phyloP scores from a whole-genome alignment of 2,329 filamentous ascomycete genomes.

The Drechslerella stenobrocha region DNA sequence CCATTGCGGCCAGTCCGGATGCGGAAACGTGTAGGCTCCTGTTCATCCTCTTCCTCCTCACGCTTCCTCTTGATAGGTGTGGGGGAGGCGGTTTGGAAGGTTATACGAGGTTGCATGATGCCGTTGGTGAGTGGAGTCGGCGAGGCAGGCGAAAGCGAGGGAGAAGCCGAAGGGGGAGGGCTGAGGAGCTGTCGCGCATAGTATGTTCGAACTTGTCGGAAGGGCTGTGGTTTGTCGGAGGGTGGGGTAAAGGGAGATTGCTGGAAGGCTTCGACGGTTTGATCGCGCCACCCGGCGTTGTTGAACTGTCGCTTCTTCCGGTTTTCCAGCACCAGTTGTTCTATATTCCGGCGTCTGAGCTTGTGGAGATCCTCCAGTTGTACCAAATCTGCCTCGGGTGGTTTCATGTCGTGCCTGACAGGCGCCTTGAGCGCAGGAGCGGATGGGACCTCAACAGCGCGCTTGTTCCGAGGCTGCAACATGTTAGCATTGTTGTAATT shows the following conservation, averaged over 20 bases:
- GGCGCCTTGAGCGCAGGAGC: constrained; percentile 66
- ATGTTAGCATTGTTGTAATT: constrained; percentile 49
- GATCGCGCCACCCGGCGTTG: constrained; percentile 39
- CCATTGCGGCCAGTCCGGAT: constrained; percentile 23
- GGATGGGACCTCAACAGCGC: constrained; percentile 65
- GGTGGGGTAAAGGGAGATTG: constrained; percentile 24
- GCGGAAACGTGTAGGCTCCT: constrained; percentile 30
- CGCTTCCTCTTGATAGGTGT: constrained; percentile 38
- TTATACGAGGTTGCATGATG: constrained; percentile 32
- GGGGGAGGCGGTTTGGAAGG: constrained; percentile 41
- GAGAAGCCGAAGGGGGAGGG: constrained; percentile 35
- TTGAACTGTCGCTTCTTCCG: constrained; percentile 36
- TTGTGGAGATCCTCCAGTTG: constrained; percentile 40
- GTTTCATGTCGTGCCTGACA: constrained; percentile 51
- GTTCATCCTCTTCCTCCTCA: constrained; percentile 38
- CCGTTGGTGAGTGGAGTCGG: constrained; percentile 25
- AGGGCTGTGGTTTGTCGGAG: constrained; percentile 19
- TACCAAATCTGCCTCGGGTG: constrained; percentile 54
- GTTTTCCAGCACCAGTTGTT: constrained; percentile 21
- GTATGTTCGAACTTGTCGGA: constrained; percentile 41
- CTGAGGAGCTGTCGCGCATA: constrained; percentile 36
- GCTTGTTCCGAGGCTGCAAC: constrained; percentile 67
- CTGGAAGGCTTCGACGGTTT: constrained; percentile 43
- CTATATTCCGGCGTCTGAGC: constrained; percentile 31
- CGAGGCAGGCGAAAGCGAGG: constrained; percentile 37